Conservation (phyloP, 306 rosid species). For the Quercus berberidifolia region DNA sequence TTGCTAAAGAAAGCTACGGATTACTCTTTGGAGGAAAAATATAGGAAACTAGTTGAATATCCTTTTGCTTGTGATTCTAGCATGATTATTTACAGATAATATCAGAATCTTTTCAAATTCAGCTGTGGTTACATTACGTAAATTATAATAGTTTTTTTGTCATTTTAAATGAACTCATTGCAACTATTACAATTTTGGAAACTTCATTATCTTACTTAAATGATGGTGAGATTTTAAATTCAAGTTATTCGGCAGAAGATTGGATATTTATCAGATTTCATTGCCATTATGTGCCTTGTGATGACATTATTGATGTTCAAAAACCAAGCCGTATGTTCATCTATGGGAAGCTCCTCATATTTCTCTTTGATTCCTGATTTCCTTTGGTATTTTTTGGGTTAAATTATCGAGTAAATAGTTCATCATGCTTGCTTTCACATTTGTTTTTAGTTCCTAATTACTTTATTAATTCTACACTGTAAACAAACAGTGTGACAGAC, state of each 20-base stretch:
- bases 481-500: not conserved
- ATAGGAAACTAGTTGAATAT: not conserved
- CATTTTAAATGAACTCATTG: no score
- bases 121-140: not conserved
- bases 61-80: not conserved
- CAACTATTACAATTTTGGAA: no score
- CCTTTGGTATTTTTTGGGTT: not conserved
- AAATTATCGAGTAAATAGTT: not conserved
- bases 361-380: not conserved
- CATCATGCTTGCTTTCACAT: not conserved
- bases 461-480: not conserved
- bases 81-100: not conserved
- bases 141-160: not conserved
- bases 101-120: not conserved
- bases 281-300: not conserved
- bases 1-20: not conserved
- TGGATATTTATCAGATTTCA: not conserved
- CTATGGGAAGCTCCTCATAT: not conserved
- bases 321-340: not conserved
- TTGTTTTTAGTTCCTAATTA: not conserved
- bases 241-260: not conserved
- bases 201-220: not conserved
- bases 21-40: not conserved
- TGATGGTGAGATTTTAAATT: not conserved
- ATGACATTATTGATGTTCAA: not conserved